These are phyloP conservation scores for Acanthamoeba royreba DNA, from an alignment of 208 protist species.

Conservation along the genomic window DNA sequence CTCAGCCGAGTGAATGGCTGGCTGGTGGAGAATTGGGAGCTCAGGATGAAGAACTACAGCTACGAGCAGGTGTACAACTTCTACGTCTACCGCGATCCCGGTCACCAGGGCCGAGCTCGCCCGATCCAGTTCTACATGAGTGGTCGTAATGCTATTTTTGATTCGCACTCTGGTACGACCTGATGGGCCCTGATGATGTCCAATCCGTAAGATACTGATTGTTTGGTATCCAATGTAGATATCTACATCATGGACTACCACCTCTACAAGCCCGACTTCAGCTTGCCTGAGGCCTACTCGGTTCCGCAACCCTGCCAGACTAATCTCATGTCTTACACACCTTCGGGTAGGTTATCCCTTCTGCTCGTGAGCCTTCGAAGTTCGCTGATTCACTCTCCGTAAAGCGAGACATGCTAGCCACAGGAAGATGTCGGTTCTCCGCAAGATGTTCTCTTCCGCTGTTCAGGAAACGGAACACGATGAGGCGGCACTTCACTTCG, in stretches of 20 bases:
- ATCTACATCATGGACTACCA: slow-evolving; percentile 31
- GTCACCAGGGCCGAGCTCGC: neutral
- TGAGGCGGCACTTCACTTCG: neutral
- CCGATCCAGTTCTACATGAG: slow-evolving; percentile 39
- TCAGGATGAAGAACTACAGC: neutral
- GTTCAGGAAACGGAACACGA: neutral
- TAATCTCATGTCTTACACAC: neutral
- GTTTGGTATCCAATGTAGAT: neutral
- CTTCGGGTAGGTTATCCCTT: neutral
- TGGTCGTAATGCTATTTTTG: slow-evolving; percentile 7
- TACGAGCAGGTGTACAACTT: slow-evolving; percentile 1
- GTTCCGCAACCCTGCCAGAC: neutral
- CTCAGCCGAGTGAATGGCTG: neutral
- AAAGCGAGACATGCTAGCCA: neutral
- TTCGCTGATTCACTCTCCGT: no score
- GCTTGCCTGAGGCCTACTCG: neutral
- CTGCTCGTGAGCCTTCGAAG: no score
- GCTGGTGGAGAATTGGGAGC: slow-evolving; percentile 28
- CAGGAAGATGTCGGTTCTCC: slow-evolving; percentile 7
- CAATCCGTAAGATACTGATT: neutral
- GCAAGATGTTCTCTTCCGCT: neutral
- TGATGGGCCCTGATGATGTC: neutral
- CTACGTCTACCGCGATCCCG: neutral
- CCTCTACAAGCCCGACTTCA: slow-evolving; percentile 7
- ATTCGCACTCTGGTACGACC: neutral